These are phyloP conservation scores for Tricholoma terreum DNA, from an alignment of 768 basidiomycete species.

Conservation along the genomic window DNA sequence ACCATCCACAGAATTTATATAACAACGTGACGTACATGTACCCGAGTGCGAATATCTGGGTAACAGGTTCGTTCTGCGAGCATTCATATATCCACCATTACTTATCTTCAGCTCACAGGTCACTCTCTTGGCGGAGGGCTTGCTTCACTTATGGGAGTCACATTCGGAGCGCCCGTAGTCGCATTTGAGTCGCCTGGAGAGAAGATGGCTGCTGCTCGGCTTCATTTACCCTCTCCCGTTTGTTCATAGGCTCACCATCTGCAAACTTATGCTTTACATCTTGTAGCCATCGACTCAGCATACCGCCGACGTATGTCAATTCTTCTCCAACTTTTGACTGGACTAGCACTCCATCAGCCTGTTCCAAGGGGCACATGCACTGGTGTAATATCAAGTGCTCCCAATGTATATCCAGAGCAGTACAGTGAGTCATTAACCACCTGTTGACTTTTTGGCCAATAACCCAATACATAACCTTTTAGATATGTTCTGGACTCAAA, in stretches of 20 bases:
- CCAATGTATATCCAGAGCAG: no score
- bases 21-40: conserved; percentile 92
- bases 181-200: no score
- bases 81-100: not conserved
- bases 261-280: not conserved
- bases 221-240: conserved; percentile 88
- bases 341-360: conserved; percentile 41
- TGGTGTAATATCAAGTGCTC: conserved; percentile 60
- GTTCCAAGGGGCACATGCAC: conserved; percentile 85
- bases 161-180: conserved; percentile 92
- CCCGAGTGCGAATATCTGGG: conserved; percentile 86
- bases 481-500: no score
- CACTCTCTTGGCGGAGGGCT: conserved; percentile 87
- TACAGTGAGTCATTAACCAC: no score
- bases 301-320: conserved; percentile 62
- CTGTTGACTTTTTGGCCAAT: no score
- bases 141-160: conserved; percentile 80
- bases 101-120: conserved; percentile 19
- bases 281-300: conserved; percentile 65
- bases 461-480: no score
- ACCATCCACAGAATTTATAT: conserved; percentile 68
- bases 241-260: conserved; percentile 20
- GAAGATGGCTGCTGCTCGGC: conserved; percentile 66
- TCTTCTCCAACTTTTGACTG: not conserved
- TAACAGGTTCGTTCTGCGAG: conserved; percentile 48